Conservation (phyloP, 352 stramenopile genomes). For the Elongisporangium prolatum region DNA sequence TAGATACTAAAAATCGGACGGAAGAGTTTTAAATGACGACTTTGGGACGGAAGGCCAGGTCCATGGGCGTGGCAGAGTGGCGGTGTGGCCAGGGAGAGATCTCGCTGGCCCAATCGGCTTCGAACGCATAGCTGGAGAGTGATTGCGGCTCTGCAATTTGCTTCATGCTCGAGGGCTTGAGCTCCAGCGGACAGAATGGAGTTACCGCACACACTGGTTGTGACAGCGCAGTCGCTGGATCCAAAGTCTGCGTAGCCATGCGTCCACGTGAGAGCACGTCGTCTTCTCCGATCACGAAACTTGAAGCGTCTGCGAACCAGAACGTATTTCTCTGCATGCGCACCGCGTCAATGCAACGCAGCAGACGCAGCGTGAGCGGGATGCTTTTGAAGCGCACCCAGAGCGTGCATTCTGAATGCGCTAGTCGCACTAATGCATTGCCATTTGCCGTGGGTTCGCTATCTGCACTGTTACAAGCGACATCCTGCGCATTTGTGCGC, state of each 20-base stretch:
- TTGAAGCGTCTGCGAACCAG: slow-evolving; percentile 64
- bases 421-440: slow-evolving; percentile 27
- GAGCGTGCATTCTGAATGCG: slow-evolving; percentile 16
- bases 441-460: neutral
- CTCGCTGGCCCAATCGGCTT: slow-evolving; percentile 70
- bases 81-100: neutral
- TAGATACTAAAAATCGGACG: slow-evolving; percentile 11
- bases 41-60: slow-evolving; percentile 7
- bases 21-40: slow-evolving; percentile 15
- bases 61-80: neutral
- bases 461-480: neutral
- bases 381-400: slow-evolving; percentile 58
- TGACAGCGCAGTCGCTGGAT: neutral
- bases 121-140: slow-evolving; percentile 67
- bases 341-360: slow-evolving; percentile 80
- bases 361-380: slow-evolving; percentile 62
- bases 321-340: slow-evolving; percentile 30
- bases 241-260: neutral
- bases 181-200: slow-evolving; percentile 43
- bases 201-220: slow-evolving; percentile 1
- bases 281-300: slow-evolving; percentile 67
- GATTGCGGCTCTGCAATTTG: slow-evolving; percentile 24
- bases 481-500: slow-evolving; percentile 13
- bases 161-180: slow-evolving; percentile 25
- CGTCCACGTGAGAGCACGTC: slow-evolving; percentile 28